phyloP scores from a whole-genome alignment of 202 grass and related monocot genomes.

The Sporobolus alterniflorus region DNA sequence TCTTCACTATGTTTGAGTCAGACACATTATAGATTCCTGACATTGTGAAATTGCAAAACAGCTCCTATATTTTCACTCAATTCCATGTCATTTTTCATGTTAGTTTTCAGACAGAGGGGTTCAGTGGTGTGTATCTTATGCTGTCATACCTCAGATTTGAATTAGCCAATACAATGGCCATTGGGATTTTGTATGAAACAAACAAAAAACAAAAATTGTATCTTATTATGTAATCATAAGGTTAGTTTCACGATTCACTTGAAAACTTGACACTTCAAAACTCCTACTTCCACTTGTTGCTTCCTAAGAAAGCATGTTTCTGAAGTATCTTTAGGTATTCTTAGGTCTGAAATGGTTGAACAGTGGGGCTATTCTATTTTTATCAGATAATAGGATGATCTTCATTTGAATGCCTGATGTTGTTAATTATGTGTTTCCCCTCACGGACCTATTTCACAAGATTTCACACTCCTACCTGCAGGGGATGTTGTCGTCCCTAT shows the following conservation, averaged over 20 bases:
- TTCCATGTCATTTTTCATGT: not conserved
- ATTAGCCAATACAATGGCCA: not conserved
- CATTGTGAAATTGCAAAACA: constrained; percentile 9
- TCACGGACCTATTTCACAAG: not conserved
- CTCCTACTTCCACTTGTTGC: not conserved
- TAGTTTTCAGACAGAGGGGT: not conserved
- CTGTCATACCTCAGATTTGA: not conserved
- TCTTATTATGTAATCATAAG: not conserved
- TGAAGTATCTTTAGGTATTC: not conserved
- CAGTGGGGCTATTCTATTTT: not conserved
- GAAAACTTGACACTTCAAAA: not conserved
- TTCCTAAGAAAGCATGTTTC: not conserved
- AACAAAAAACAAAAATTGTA: too few species aligned
- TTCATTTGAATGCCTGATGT: not conserved
- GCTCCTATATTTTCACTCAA: not conserved
- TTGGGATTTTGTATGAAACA: not conserved
- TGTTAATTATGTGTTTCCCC: not conserved
- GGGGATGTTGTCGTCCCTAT: constrained; percentile 95
- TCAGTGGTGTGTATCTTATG: not conserved
- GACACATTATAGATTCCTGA: not conserved
- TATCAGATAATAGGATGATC: not conserved
- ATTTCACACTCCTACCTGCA: not conserved
- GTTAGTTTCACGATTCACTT: not conserved
- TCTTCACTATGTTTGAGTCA: not conserved
- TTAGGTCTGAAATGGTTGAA: not conserved